Base-by-base conservation (phyloP, 345 rosid species). In the Sonneratia alba region DNA sequence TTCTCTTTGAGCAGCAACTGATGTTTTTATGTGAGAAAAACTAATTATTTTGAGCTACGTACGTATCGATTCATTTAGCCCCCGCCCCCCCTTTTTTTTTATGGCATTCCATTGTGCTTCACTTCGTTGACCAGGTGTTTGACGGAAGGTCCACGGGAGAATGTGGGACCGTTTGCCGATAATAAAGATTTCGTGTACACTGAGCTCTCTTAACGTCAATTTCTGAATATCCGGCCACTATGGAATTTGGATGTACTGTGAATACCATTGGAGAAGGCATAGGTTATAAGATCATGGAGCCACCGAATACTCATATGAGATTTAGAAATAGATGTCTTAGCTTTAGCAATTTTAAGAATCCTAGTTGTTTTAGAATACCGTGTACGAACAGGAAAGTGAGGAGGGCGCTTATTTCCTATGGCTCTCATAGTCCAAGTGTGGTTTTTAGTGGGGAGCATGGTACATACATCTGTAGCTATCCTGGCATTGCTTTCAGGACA, bases 161-260 rank as follows among this genome's bases (percentile, higher is more conserved):
- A 77, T 0, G 51, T 13, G 51, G 51, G 14, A 47, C 51, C 51
- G 15, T 8, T 13, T 13, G 51, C 51, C 9, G 51, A 47, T 47
- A 2, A 8, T 47, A 10, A 47, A 77, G 66, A 56, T 51, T 7
- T 13, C 32, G 32, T 10, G 63, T 22, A n/a, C 12, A 21, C 12
- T 57, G 63, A 57, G 63, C 32, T n/a, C 34, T 57, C 63, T 57
- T 22, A 22, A n/a, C 63, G 7, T n/a, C 63, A 22, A n/a, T 57
- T 18, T 57, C 63, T n/a, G 34, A 57, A 57, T 21, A 36, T 19
- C 63, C 36, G 42, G 57, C 53, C 64, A 80, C 49, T 53, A 93
- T 93, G 98, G 93, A 83, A 55, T 80, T 79, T 61, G 84, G 88
- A 16, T 82, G 78, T 81, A 80, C 76, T 82, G 69, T 82, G 63